Percentiles rank a stretch among this genome's conserved stretches.
Evolutionary conservation across 805 yeast genomes (phyloP).

Genomic region (Hagleromyces aurorensis): DNA sequence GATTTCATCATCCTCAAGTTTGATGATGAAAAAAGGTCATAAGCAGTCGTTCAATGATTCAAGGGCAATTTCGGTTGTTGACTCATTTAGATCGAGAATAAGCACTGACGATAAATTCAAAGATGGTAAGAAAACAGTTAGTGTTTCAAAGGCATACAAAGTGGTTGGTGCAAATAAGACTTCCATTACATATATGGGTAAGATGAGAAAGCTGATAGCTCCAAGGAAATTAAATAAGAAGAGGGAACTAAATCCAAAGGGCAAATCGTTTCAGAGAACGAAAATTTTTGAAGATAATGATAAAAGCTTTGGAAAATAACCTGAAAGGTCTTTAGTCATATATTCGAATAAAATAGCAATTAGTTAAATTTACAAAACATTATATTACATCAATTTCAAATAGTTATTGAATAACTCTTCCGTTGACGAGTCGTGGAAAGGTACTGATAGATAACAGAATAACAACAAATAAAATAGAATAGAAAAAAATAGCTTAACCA

Average conservation of each 20-base stretch:
- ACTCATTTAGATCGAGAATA: slow-evolving; percentile 37
- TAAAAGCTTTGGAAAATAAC: slow-evolving; percentile 16
- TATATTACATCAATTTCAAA: not conserved
- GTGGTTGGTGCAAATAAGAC: slow-evolving; percentile 49
- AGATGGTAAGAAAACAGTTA: slow-evolving; percentile 40
- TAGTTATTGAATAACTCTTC: slow-evolving; percentile 1
- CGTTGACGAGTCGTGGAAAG: too few relatives aligned
- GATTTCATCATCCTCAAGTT: slow-evolving; percentile 11
- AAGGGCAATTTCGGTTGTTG: slow-evolving; percentile 37
- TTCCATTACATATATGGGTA: slow-evolving; percentile 48
- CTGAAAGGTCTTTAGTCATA: not conserved
- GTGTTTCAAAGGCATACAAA: slow-evolving; percentile 45
- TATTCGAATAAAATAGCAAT: not conserved
- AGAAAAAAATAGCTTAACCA: slow-evolving; percentile 1
- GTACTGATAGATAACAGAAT: too few relatives aligned
- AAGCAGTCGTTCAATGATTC: slow-evolving; percentile 15
- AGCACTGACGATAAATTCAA: slow-evolving; percentile 35
- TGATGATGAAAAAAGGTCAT: slow-evolving; percentile 2
- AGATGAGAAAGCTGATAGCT: slow-evolving; percentile 27
- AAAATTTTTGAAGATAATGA: slow-evolving; percentile 15
- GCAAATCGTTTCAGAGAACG: slow-evolving; percentile 1
- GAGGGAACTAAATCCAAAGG: not conserved
- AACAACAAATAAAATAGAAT: not conserved
- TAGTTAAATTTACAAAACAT: not conserved
- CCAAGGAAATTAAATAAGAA: slow-evolving; percentile 13